Evolutionary conservation across 495 filamentous ascomycete genomes (phyloP), one percentile per base, ranked within the genome.

Genomic region (Filosporella fistucella): DNA sequence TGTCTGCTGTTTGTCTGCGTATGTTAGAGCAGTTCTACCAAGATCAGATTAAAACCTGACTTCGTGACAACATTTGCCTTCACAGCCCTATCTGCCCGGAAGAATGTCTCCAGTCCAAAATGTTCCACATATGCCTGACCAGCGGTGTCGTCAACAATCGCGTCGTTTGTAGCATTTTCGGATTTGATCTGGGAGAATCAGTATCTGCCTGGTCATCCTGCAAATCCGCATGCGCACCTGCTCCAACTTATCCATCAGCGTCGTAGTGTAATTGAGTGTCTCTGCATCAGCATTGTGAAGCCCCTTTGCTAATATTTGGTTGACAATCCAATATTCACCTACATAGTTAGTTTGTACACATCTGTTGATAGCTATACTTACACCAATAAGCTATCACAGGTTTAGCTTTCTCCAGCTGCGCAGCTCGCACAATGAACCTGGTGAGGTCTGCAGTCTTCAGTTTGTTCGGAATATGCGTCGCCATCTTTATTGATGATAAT

Each of bases 301-400:
- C 22, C 76, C 70, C 64, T 81, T 85, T 13, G 77, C 71, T 5
- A 99, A 81, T 42, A 96, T 91, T 57, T 95, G 88, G 55, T 96
- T 89, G 49, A 94, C 86, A 26, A 91, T 88, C 78, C 85, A 91
- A 62, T 91, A 96, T 55, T 93, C 85, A 63, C 91, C 91, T 96
- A 50, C 9, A 14, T 22, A 36, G 18, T 61, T 17, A 61, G 46
- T 14, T 21, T 34, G 26, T 26, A 41, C 13, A 21, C 10, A 35
- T 52, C 10, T 49, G 43, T 12, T n/a, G 38, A 37, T 38, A 16
- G 33, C 18, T 14, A 49, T 28, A 76, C 85, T 66, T 74, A 96
- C 91, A 95, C 86, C 91, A 97, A 63, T 96, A 97, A 28, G 90
- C 75, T 39, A 96, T 78, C 47, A 91, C 82, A 11, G 93, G 91